Percentiles rank a stretch among this genome's conserved stretches.
These are phyloP conservation scores for Bruguiera parviflora DNA, from an alignment of 345 rosid genomes.

Conservation along the genomic window DNA sequence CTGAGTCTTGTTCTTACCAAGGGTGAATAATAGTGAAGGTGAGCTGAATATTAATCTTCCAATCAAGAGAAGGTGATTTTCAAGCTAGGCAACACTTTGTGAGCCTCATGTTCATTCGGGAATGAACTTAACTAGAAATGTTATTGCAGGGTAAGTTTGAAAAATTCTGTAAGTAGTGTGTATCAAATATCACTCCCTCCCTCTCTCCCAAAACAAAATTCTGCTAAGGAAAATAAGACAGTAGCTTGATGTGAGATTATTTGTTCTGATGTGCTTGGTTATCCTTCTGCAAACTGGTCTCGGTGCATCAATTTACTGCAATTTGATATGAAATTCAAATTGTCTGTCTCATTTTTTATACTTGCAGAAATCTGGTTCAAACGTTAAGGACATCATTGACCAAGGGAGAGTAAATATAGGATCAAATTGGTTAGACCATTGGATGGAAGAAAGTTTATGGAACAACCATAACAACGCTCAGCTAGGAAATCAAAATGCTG, in stretches of 20 bases:
- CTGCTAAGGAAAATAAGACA: no score
- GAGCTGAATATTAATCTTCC: no score
- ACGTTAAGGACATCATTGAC: constrained; percentile 33
- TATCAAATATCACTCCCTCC: no score
- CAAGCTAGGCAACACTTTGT: no score
- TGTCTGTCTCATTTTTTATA: constrained; percentile 1
- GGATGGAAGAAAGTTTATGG: constrained; percentile 72
- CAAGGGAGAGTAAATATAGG: constrained; percentile 38
- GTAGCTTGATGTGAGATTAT: not conserved
- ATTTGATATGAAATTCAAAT: not conserved
- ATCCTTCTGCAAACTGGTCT: not conserved
- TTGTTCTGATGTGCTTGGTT: not conserved
- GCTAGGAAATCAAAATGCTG: constrained; percentile 21
- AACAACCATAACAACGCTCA: constrained; percentile 28
- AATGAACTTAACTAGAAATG: no score
- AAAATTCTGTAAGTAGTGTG: no score
- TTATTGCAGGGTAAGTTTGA: no score
- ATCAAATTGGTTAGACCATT: constrained; percentile 67
- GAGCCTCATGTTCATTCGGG: no score
- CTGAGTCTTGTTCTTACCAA: no score
- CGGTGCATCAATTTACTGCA: not conserved
- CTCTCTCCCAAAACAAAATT: no score
- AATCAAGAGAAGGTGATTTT: no score
- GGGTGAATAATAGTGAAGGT: no score
- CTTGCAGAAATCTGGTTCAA: constrained; percentile 51